These are phyloP conservation scores for Populus nigra DNA, from an alignment of 345 rosid genomes.

Conservation along the genomic window DNA sequence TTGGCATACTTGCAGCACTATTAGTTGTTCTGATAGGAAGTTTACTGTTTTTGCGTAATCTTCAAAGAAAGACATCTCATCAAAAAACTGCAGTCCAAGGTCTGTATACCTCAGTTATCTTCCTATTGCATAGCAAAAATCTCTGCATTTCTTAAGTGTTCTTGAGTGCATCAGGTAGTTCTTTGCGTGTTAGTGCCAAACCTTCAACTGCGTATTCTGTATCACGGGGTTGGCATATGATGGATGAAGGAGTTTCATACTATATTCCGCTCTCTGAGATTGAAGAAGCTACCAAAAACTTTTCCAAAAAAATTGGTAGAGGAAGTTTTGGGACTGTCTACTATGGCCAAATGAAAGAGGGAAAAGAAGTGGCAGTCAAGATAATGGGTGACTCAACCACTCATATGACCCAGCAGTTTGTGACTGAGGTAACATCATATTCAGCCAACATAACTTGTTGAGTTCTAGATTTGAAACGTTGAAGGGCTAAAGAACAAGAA, in stretches of 20 bases:
- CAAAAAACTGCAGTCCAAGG: conserved; percentile 50
- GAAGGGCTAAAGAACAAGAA: neutral
- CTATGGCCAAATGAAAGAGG: conserved; percentile 93
- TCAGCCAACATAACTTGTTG: conserved; percentile 1
- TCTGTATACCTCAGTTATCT: conserved; percentile 17
- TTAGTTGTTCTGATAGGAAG: conserved; percentile 52
- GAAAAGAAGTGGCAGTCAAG: conserved; percentile 94
- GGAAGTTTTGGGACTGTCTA: conserved; percentile 94
- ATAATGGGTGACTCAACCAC: conserved; percentile 68
- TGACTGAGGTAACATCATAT: conserved; percentile 64
- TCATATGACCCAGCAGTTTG: conserved; percentile 72
- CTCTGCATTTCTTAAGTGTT: conserved; percentile 5
- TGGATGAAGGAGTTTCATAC: conserved; percentile 78
- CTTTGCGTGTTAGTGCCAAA: conserved; percentile 44
- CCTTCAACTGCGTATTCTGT: conserved; percentile 52
- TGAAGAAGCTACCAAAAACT: conserved; percentile 73
- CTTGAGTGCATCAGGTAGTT: conserved; percentile 43
- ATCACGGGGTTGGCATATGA: conserved; percentile 58
- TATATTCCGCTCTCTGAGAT: conserved; percentile 64
- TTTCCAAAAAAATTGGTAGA: conserved; percentile 75
- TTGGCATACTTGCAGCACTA: conserved; percentile 50
- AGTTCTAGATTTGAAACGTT: neutral
- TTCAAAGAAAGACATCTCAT: conserved; percentile 30
- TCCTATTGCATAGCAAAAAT: neutral
- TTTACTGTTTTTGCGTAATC: conserved; percentile 39